These are phyloP conservation scores for Xylaria longipes DNA, from an alignment of 495 filamentous ascomycete genomes.

Conservation along the genomic window DNA sequence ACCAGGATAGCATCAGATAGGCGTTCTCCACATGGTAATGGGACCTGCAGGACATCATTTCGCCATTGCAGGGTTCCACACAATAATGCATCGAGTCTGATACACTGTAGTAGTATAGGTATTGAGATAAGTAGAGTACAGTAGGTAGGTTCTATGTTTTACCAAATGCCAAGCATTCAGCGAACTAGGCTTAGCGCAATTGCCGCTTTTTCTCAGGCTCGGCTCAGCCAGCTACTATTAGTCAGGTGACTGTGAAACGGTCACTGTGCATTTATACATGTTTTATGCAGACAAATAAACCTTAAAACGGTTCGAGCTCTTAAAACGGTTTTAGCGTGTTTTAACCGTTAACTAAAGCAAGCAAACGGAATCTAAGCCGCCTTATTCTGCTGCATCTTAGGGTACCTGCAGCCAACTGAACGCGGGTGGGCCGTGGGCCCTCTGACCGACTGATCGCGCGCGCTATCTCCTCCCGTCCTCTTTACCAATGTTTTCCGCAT, in stretches of 20 bases:
- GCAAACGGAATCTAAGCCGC: constrained; percentile 8
- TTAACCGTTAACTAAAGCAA: constrained; percentile 14
- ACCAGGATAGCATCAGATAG: background rate
- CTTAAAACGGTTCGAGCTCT: constrained; percentile 15
- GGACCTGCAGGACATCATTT: constrained; percentile 26
- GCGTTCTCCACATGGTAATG: background rate
- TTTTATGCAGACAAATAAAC: too few relatives aligned
- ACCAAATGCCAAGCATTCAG: background rate
- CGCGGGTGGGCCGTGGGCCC: constrained; percentile 1
- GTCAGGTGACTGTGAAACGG: too few relatives aligned
- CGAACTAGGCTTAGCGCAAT: background rate
- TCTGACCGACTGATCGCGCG: too few relatives aligned
- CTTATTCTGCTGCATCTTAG: constrained; percentile 10
- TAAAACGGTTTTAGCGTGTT: constrained; percentile 8
- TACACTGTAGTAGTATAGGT: too few relatives aligned
- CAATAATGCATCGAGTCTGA: background rate
- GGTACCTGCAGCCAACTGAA: constrained; percentile 27
- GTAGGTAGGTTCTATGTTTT: background rate
- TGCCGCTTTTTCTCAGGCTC: background rate
- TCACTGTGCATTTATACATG: too few relatives aligned
- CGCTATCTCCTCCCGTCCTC: constrained; percentile 10
- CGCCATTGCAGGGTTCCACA: constrained; percentile 15
- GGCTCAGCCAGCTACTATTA: background rate
- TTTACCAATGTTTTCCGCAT: constrained; percentile 16
- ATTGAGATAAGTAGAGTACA: too few relatives aligned